phyloP scores from a whole-genome alignment of 306 rosid species.

The Pyrus betulifolia region DNA sequence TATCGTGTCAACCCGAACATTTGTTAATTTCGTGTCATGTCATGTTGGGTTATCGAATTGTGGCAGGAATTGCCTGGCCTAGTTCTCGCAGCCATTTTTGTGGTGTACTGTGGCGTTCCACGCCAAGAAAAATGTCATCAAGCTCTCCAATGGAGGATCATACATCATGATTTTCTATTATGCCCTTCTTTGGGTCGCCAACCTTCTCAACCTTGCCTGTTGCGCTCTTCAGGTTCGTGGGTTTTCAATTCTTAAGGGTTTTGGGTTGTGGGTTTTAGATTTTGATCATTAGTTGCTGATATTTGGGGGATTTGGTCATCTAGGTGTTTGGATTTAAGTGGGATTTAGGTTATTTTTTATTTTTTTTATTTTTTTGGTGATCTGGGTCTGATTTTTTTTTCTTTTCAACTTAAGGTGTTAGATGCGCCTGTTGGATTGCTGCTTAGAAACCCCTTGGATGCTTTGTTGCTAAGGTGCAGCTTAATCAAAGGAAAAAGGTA shows the following conservation, averaged over 20 bases:
- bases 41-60: too few relatives aligned
- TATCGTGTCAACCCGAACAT: too few relatives aligned
- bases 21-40: too few relatives aligned
- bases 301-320: slow-evolving; percentile 25
- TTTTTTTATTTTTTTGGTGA: neutral
- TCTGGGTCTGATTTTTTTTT: slow-evolving; percentile 29
- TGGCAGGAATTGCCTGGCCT: too few relatives aligned
- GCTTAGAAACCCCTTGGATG: slow-evolving; percentile 33
- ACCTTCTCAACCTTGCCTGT: slow-evolving; percentile 52
- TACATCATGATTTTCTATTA: slow-evolving; percentile 41
- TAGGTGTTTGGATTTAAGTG: slow-evolving; percentile 28
- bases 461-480: slow-evolving; percentile 55
- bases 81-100: slow-evolving; percentile 36
- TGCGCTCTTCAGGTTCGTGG: slow-evolving; percentile 56
- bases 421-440: slow-evolving; percentile 30
- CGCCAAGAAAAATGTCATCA: slow-evolving; percentile 46
- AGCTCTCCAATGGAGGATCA: slow-evolving; percentile 38
- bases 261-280: slow-evolving; percentile 12
- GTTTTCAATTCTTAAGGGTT: neutral
- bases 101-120: slow-evolving; percentile 33
- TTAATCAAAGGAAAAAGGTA: slow-evolving; percentile 92
- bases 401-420: slow-evolving; percentile 23
- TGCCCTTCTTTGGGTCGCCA: slow-evolving; percentile 57
- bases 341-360: neutral
- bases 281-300: slow-evolving; percentile 26